Evolutionary conservation across 139 green algal species (phyloP).

Genomic region (Coelastrella sp.): DNA sequence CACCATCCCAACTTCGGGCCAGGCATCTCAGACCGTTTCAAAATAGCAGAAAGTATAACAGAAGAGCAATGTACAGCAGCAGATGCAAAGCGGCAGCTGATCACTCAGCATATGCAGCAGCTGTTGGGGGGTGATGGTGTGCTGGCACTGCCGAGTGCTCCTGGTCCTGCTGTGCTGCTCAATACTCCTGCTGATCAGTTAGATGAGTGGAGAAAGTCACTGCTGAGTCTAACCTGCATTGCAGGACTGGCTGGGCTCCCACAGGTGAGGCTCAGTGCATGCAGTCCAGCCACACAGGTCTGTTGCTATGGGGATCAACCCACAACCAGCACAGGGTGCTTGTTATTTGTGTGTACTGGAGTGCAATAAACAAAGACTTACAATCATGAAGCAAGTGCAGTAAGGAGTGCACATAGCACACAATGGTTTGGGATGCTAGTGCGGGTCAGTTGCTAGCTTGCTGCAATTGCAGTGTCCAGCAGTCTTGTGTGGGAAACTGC

Average conservation of each 20-base stretch:
- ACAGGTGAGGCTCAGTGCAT: constrained; percentile 67
- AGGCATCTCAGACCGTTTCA: constrained; percentile 85
- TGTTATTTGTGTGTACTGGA: no score
- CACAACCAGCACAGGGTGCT: no score
- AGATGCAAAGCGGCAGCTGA: constrained; percentile 31
- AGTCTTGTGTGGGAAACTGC: no score
- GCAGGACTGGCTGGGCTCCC: constrained; percentile 86
- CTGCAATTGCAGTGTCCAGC: no score
- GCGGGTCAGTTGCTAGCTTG: no score
- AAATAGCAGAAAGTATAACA: constrained; percentile 74
- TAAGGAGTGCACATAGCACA: no score
- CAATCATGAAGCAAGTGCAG: no score
- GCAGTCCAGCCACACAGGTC: no score
- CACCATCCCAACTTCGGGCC: constrained; percentile 81
- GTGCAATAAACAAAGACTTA: no score
- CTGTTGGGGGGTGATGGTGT: constrained; percentile 75
- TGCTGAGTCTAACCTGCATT: constrained; percentile 84
- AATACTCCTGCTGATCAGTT: constrained; percentile 56
- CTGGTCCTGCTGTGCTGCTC: constrained; percentile 66
- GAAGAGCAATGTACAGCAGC: constrained; percentile 49
- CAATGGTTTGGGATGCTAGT: no score
- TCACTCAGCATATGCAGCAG: constrained; percentile 62
- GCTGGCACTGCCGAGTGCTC: constrained; percentile 79
- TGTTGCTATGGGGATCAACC: no score
- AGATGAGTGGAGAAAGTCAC: constrained; percentile 66